A percentile compares a stretch with the other conserved stretches of the same genome.
These are phyloP conservation scores for Arxiozyma heterogenica DNA, from an alignment of 1,139 yeast species.

Conservation along the genomic window DNA sequence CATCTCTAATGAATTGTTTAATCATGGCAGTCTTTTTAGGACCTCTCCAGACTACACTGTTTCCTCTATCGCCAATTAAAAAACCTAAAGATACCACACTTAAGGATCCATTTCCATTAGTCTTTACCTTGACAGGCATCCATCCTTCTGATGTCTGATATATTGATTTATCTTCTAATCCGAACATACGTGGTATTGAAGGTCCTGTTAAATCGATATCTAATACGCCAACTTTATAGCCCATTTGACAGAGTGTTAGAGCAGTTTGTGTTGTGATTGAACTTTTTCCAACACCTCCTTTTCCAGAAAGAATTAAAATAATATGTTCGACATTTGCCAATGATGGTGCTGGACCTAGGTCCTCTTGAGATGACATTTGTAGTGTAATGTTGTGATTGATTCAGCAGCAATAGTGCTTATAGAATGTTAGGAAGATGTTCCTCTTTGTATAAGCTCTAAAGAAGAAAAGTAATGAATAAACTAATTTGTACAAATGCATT, in stretches of 20 bases:
- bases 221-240: constrained; percentile 78
- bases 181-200: constrained; percentile 92
- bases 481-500: neutral
- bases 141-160: constrained; percentile 80
- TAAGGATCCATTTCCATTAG: constrained; percentile 28
- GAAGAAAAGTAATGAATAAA: too few species aligned
- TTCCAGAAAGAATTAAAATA: constrained; percentile 75
- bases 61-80: constrained; percentile 70
- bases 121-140: constrained; percentile 61
- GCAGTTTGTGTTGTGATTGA: constrained; percentile 93
- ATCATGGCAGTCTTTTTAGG: constrained; percentile 98
- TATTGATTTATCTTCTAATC: constrained; percentile 70
- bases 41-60: constrained; percentile 96
- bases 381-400: neutral
- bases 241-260: constrained; percentile 57
- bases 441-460: neutral
- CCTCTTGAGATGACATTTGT: constrained; percentile 7
- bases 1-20: constrained; percentile 82
- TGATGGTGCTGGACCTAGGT: constrained; percentile 41
- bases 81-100: constrained; percentile 88
- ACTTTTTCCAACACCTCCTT: constrained; percentile 98
- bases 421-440: neutral
- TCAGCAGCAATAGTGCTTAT: neutral
- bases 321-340: constrained; percentile 63
- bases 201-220: constrained; percentile 98